These are phyloP conservation scores for Fennellomyces sp. DNA, from an alignment of 371 early-diverging fungal species.

Conservation along the genomic window DNA sequence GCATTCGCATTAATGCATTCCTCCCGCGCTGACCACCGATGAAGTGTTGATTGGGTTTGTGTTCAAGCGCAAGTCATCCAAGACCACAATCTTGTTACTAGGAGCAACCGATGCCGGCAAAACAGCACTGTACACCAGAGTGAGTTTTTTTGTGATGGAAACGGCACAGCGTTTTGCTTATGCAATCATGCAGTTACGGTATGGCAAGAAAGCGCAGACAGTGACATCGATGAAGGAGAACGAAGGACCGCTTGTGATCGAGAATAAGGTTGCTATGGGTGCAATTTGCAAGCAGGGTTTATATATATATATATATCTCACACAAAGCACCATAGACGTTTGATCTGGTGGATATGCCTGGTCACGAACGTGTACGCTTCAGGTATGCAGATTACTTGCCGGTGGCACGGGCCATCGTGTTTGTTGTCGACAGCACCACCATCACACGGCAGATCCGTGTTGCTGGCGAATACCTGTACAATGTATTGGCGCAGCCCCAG, in stretches of 20 bases:
- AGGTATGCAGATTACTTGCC: slow-evolving; percentile 72
- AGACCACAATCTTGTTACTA: slow-evolving; percentile 50
- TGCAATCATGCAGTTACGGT: slow-evolving; percentile 46
- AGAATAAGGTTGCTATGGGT: slow-evolving; percentile 37
- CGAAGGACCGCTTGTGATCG: slow-evolving; percentile 51
- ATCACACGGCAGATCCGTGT: slow-evolving; percentile 51
- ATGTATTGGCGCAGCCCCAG: slow-evolving; percentile 68
- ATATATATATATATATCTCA: not conserved
- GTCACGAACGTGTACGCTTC: slow-evolving; percentile 83
- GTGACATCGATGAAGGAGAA: slow-evolving; percentile 80
- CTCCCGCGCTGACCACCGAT: too few relatives aligned
- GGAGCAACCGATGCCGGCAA: slow-evolving; percentile 70
- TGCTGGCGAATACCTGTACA: slow-evolving; percentile 76
- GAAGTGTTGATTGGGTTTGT: slow-evolving; percentile 4
- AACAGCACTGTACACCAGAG: slow-evolving; percentile 58
- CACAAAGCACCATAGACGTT: slow-evolving; percentile 23
- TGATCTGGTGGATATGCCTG: slow-evolving; percentile 86
- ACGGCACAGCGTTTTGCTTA: not conserved
- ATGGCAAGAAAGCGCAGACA: slow-evolving; percentile 53
- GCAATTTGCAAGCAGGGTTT: not conserved
- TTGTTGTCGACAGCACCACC: slow-evolving; percentile 79
- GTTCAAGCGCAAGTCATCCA: slow-evolving; percentile 33
- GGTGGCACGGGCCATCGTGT: slow-evolving; percentile 72
- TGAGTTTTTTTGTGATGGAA: slow-evolving; percentile 10
- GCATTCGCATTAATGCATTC: not conserved